Evolutionary conservation across 225 moss, liverwort and hornwort genomes (phyloP), one percentile per base, ranked within the genome.

Genomic region (Asterella californica): DNA sequence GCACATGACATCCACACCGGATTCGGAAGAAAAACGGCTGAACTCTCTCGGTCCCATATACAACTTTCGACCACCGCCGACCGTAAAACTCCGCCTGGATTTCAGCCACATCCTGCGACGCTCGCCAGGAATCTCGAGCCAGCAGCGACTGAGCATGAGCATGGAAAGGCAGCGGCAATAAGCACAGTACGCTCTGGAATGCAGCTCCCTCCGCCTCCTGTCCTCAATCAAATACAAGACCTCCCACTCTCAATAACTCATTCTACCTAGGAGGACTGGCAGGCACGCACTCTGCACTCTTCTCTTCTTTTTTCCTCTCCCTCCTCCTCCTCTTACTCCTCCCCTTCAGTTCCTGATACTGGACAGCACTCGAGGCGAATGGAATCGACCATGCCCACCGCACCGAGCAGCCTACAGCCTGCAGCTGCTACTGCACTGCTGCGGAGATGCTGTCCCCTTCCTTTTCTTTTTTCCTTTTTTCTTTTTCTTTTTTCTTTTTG

Each of bases 101-200:
- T 32, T 74, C 74, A 53, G 74, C 52, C 74, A 53, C 52, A 74
- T 74, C 74, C 52, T 27, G 74, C 74, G 74, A 48, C 0, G 47
- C 36, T 21, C 67, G 67, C 25, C 19, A 45, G n/a, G 45, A 24
- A 45, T 25, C n/a, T 25, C 2, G n/a, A 19, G 18, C n/a, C 71
- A 71, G 46, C 15, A 30, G 32, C 32, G 27, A 72, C 38, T 47
- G 24, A 14, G 30, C 50, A 29, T 30, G 30, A 52, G 24, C 70
- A 70, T 50, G 73, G 48, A 30, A 29, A 47, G 24, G 70, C 38
- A 42, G 70, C 70, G 2, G 70, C 42, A 38, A 37, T 70, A 19
- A 42, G 70, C 42, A 42, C 70, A 70, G 34, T 24, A 27, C 2
- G 29, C 10, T 62, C 27, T 2, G 9, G 9, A 9, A 19, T 3